A percentile compares a stretch with the other conserved stretches of the same genome.
Evolutionary conservation across 208 protist genomes (phyloP).

Genomic region (Phytomonas serpens): DNA sequence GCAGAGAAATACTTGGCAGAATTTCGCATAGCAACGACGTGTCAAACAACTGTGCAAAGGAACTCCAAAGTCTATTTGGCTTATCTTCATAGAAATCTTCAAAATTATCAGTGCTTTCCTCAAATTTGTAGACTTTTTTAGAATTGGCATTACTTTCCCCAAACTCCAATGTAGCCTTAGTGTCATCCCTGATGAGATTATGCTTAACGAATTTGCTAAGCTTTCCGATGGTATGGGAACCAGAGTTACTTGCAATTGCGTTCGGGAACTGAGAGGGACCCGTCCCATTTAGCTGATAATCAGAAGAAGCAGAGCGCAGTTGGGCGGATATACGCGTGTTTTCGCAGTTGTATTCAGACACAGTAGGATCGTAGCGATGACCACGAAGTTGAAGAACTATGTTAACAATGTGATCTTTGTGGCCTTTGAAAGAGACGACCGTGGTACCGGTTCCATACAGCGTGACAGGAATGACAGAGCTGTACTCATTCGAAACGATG

Average conservation of each 20-base stretch:
- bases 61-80: conserved; percentile 32
- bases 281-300: neutral
- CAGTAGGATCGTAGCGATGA: conserved; percentile 27
- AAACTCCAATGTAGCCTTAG: neutral
- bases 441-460: conserved; percentile 22
- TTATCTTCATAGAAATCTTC: conserved; percentile 3
- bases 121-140: neutral
- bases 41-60: conserved; percentile 46
- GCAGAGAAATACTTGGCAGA: conserved; percentile 43
- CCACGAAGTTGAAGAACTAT: conserved; percentile 37
- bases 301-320: conserved; percentile 11
- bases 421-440: conserved; percentile 24
- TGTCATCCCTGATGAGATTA: neutral
- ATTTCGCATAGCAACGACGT: conserved; percentile 52
- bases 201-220: neutral
- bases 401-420: conserved; percentile 24
- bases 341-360: conserved; percentile 34
- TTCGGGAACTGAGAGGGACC: neutral
- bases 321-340: conserved; percentile 31
- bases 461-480: conserved; percentile 7
- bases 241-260: neutral
- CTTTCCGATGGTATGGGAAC: neutral
- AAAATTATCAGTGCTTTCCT: neutral
- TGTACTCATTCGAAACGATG: conserved; percentile 5
- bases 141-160: neutral